phyloP scores from a whole-genome alignment of 495 filamentous ascomycete species.

The Aspergillus saccharolyticus region DNA sequence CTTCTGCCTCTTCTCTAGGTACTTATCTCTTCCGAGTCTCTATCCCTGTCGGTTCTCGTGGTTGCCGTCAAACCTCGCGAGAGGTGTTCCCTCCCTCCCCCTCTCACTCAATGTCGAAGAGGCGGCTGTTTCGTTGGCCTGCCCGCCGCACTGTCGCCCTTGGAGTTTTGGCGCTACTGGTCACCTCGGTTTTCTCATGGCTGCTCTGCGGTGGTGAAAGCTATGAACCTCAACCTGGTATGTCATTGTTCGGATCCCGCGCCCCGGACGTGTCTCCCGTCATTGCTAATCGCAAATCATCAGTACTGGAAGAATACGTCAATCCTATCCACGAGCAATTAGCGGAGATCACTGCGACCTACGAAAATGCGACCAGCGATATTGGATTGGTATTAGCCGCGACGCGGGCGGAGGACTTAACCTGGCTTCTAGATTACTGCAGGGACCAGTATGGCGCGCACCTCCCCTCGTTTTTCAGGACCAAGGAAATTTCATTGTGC shows the following conservation, averaged over 20 bases:
- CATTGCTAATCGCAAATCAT: not conserved
- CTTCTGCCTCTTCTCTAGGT: not conserved
- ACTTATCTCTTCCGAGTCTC: too few relatives aligned
- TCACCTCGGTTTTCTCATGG: slow-evolving; percentile 11
- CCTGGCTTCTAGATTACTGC: slow-evolving; percentile 26
- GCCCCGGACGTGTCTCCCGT: too few relatives aligned
- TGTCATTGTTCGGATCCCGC: not conserved
- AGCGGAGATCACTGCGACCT: slow-evolving; percentile 15
- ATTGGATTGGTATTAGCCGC: slow-evolving; percentile 24
- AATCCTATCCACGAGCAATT: slow-evolving; percentile 16
- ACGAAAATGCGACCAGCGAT: slow-evolving; percentile 12
- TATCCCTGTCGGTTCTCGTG: not conserved
- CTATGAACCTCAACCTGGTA: slow-evolving; percentile 4
- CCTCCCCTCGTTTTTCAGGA: not conserved
- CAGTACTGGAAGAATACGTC: not conserved
- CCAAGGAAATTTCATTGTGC: not conserved
- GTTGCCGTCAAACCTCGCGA: slow-evolving; percentile 2
- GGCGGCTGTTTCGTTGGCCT: slow-evolving; percentile 22
- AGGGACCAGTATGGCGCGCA: slow-evolving; percentile 19
- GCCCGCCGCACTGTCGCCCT: slow-evolving; percentile 15
- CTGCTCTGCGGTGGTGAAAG: slow-evolving; percentile 12
- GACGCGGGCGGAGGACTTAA: slow-evolving; percentile 22
- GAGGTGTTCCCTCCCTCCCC: slow-evolving; percentile 7
- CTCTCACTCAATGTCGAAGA: slow-evolving; percentile 12
- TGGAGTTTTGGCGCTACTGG: slow-evolving; percentile 16